Base-by-base conservation (phyloP, 805 yeast species). In the Starmera pachycereana region DNA sequence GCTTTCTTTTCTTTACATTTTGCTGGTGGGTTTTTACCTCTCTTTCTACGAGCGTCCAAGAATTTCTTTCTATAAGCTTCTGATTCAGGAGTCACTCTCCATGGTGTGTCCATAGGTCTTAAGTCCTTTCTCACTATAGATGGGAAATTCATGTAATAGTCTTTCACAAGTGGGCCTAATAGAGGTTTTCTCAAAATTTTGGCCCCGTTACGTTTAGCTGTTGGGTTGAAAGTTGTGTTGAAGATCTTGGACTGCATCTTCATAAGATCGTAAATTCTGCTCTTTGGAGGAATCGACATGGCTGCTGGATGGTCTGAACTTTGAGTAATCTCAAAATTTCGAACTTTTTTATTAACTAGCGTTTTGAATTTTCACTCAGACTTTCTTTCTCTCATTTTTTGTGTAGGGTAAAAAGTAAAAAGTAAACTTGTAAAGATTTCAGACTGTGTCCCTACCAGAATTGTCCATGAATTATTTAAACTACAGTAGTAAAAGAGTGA, bases 11-110 rank as follows among this genome's bases (percentile, higher is more conserved):
- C 27, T 22, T 22, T 22, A 7, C 9, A 22, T 22, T 84, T 84
- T 68, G 79, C 75, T 51, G 92, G 94, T 11, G 92, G 87, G 60
- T 90, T 89, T 62, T 84, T 84, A 62, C 86, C 89, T 75, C 92
- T 82, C 72, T 82, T 79, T 69, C 78, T 83, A 61, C 85, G 71
- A 41, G 42, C 39, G 28, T 27, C 36, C 28, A 52, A 32, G 18
- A 54, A 50, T 22, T 52, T 71, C 45, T 81, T 54, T 61, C 95
- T 71, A 60, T 80, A 78, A 34, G 70, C 74, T 57, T 84, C 94
- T 44, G 74, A 22, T 22, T 22, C 27, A 22, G 27, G 27, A 6
- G 27, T 22, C 9, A 22, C 27, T 22, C 27, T 22, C 27, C 27
- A 22, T 22, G 27, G 27, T 7, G 27, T 22, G 27, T 22, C 27